Evolutionary conservation across 495 filamentous ascomycete genomes (phyloP).

Genomic region (Hypomontagnella submonticulosa): DNA sequence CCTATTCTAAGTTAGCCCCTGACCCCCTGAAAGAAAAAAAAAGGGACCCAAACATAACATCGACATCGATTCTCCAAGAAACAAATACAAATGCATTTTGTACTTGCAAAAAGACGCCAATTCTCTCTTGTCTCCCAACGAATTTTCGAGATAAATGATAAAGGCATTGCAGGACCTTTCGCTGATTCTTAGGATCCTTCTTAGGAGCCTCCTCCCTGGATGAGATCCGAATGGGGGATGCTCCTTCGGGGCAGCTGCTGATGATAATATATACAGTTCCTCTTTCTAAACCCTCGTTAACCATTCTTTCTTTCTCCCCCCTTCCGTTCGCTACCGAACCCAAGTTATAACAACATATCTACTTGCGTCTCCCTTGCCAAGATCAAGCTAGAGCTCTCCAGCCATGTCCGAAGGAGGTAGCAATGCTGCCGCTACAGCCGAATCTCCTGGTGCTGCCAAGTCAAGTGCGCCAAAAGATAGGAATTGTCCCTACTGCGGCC

Average conservation of each 20-base stretch:
- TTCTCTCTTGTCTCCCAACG: constrained; percentile 18
- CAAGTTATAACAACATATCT: constrained; percentile 14
- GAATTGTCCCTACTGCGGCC: constrained; percentile 84
- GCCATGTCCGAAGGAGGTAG: constrained; percentile 39
- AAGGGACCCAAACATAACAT: constrained; percentile 30
- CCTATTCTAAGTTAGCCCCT: constrained; percentile 28
- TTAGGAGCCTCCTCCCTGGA: constrained; percentile 42
- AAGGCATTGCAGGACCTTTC: constrained; percentile 21
- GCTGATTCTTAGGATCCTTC: constrained; percentile 27
- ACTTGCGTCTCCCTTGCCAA: constrained; percentile 2
- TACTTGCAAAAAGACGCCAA: constrained; percentile 17
- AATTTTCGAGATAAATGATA: constrained; percentile 29
- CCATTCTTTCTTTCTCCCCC: constrained; percentile 2
- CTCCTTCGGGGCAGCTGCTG: constrained; percentile 42
- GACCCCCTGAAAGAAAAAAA: constrained; percentile 38
- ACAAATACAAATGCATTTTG: constrained; percentile 3
- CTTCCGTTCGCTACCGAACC: constrained; percentile 15
- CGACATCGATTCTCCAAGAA: constrained; percentile 19
- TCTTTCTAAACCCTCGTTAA: constrained; percentile 14
- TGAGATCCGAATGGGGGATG: constrained; percentile 43
- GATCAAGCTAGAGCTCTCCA: constrained; percentile 8
- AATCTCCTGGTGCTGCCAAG: constrained; percentile 51
- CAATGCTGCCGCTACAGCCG: constrained; percentile 37
- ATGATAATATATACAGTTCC: constrained; percentile 35
- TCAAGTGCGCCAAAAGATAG: constrained; percentile 73